A percentile compares a stretch with the other conserved stretches of the same genome.
These are phyloP conservation scores for Epichloe gansuensis DNA, from an alignment of 2,329 filamentous ascomycete genomes.

Conservation along the genomic window DNA sequence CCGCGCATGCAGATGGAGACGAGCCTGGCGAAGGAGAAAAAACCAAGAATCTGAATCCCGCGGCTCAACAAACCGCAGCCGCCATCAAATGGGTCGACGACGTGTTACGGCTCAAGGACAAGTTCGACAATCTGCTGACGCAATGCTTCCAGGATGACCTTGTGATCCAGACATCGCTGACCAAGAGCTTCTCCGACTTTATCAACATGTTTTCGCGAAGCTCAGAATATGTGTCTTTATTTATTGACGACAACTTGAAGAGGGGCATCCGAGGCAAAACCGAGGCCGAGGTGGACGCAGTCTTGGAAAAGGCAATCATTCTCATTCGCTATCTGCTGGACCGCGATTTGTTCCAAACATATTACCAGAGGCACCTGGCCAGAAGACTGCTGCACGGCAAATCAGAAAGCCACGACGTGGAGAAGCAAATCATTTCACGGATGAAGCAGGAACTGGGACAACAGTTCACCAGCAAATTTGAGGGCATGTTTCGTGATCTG, in stretches of 20 bases:
- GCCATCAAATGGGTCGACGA: conserved; percentile 95
- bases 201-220: conserved; percentile 81
- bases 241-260: conserved; percentile 93
- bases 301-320: conserved; percentile 80
- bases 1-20: conserved; percentile 28
- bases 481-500: conserved; percentile 98
- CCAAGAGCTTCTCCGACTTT: conserved; percentile 79
- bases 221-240: conserved; percentile 88
- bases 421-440: conserved; percentile 87
- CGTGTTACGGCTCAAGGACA: conserved; percentile 71
- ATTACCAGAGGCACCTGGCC: conserved; percentile 95
- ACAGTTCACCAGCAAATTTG: conserved; percentile 82
- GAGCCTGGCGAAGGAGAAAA: conserved; percentile 32
- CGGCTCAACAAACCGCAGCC: conserved; percentile 70
- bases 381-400: conserved; percentile 78
- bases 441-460: conserved; percentile 97
- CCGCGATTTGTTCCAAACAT: conserved; percentile 89
- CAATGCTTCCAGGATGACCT: conserved; percentile 64
- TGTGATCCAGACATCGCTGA: conserved; percentile 66
- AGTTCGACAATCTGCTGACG: conserved; percentile 71
- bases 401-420: conserved; percentile 79
- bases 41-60: conserved; percentile 25
- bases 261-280: conserved; percentile 88
- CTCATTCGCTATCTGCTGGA: conserved; percentile 80
- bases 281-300: conserved; percentile 69